Percentiles rank a stretch among this genome's conserved stretches.
phyloP scores from a whole-genome alignment of 441 rosid genomes.

The Daphne laureola region DNA sequence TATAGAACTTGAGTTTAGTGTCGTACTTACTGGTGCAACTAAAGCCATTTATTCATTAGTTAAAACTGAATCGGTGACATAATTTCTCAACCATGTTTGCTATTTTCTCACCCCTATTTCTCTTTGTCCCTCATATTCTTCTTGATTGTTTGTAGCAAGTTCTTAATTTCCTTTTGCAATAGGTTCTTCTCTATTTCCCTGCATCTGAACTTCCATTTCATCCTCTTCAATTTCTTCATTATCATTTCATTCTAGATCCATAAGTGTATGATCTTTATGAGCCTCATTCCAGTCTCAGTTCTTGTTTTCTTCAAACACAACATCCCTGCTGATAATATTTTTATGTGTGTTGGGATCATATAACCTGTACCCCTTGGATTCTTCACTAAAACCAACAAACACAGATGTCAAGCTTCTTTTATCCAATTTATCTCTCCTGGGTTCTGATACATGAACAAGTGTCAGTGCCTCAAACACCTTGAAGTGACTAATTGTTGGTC shows the following conservation, averaged over 20 bases:
- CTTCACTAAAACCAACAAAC: neutral
- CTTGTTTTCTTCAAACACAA: neutral
- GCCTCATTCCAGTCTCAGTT: neutral
- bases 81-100: too few species aligned
- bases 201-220: neutral
- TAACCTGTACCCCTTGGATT: neutral
- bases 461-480: neutral
- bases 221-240: neutral
- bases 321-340: neutral
- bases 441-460: too few species aligned
- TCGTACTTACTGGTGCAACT: too few species aligned
- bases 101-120: too few species aligned
- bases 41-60: too few species aligned
- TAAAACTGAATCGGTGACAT: too few species aligned
- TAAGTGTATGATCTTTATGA: neutral
- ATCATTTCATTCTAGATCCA: neutral
- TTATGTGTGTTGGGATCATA: neutral
- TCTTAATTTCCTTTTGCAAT: too few species aligned
- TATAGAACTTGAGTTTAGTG: neutral
- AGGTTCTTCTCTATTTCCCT: neutral
- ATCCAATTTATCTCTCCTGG: neutral
- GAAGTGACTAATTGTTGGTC: neutral
- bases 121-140: too few species aligned
- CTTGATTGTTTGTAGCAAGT: too few species aligned
- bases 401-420: neutral